These are phyloP conservation scores for Dendrothele bispora DNA, from an alignment of 768 basidiomycete genomes.

Conservation along the genomic window DNA sequence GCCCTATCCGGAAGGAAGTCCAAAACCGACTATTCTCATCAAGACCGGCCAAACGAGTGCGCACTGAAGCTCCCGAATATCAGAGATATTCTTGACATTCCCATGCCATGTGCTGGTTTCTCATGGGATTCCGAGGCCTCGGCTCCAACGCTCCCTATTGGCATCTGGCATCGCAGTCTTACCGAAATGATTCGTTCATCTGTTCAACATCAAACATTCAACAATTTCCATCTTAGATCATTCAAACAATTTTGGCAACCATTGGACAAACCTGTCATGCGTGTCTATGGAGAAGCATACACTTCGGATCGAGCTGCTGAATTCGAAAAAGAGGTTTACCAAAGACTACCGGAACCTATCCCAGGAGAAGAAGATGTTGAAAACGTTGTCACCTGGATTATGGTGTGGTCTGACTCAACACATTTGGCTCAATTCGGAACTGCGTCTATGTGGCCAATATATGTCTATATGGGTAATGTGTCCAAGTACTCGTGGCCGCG, in stretches of 20 bases:
- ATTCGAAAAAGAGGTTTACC: neutral
- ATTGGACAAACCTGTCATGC: neutral
- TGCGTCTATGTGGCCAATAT: slow-evolving; percentile 13
- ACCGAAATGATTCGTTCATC: neutral
- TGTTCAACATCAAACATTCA: neutral
- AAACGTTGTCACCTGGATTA: slow-evolving; percentile 12
- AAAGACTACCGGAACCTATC: neutral
- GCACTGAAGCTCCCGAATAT: no score
- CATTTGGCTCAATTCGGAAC: slow-evolving; percentile 18
- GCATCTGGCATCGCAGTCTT: no score
- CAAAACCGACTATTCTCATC: no score
- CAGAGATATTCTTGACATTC: no score
- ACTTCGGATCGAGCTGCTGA: neutral
- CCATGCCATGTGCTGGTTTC: no score
- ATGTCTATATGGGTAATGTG: neutral
- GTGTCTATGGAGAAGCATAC: neutral
- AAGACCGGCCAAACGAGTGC: no score
- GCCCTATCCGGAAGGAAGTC: no score
- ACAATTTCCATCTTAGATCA: neutral
- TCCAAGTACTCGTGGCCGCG: neutral
- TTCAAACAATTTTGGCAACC: neutral
- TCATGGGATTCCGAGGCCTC: no score
- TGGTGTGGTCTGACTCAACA: slow-evolving; percentile 22
- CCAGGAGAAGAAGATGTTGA: slow-evolving; percentile 10
- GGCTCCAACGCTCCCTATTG: no score